Evolutionary conservation across 2,329 filamentous ascomycete species (phyloP), one percentile per base, ranked within the genome.

Genomic region (Hypoxylon sp.): DNA sequence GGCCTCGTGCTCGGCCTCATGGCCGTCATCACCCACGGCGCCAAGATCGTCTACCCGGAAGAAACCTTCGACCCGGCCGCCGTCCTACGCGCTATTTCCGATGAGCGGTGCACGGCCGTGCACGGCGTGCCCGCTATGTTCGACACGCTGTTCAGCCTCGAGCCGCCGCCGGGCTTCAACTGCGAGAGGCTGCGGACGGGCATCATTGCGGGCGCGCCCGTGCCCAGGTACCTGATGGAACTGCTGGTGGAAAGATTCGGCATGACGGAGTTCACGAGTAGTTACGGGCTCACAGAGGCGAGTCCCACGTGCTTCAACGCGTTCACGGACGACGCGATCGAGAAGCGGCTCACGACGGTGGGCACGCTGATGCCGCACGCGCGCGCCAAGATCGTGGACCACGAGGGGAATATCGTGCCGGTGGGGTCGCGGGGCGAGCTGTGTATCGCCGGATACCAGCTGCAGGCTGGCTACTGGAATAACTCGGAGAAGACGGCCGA

Each of bases 111-210:
- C 77, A 95, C 93, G 0, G 92, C 90, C 0, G 83, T 95, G 0
- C 92, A 94, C 75, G 93, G 93, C 34, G 93, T 95, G 0, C 93
- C 93, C 0, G 92, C 93, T 62, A 95, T 95, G 93, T 93, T 94
- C 78, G 91, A 93, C 75, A 89, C 89, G 0, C 79, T 88, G 2
- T 83, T 88, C 71, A 71, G 72, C 5, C 81, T 87, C 17, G 82
- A 84, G 75, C 79, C 61, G 68, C 77, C 62, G 5, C 67, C 79
- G 76, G 77, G 78, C 58, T 83, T 84, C 74, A 79, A 80, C 68
- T 83, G 82, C 74, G 82, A 84, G 1, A 82, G 81, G 5, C 83
- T 94, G 17, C 85, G 92, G 34, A 94, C 92, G 0, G 92, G 92
- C 6, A 94, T 93, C 73, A 91, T 94, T 48, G 92, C 92, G 0